Evolutionary conservation across 768 basidiomycete genomes (phyloP).

Genomic region (Suillus ampliporus): DNA sequence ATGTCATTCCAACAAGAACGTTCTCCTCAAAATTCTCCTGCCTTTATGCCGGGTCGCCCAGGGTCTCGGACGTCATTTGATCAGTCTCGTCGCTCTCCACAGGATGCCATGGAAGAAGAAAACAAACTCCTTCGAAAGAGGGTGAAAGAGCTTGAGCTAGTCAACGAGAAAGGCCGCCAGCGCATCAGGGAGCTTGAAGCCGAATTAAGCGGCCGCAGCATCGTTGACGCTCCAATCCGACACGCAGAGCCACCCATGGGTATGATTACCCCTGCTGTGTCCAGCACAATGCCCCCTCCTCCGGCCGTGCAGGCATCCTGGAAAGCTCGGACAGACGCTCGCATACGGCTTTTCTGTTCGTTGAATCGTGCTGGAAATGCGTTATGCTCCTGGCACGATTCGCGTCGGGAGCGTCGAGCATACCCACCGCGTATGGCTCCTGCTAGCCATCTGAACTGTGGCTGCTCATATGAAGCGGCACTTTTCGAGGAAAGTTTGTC

Average conservation of each 20-base stretch:
- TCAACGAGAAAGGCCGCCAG: slow-evolving; percentile 54
- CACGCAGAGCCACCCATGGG: slow-evolving; percentile 25
- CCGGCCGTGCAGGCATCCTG: slow-evolving; percentile 59
- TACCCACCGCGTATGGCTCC: slow-evolving; percentile 85
- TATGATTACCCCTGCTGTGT: slow-evolving; percentile 21
- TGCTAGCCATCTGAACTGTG: slow-evolving; percentile 79
- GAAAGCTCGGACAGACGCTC: slow-evolving; percentile 76
- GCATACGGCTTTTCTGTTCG: slow-evolving; percentile 74
- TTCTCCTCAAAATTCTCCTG: slow-evolving; percentile 1
- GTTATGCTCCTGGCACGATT: slow-evolving; percentile 90
- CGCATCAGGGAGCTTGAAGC: slow-evolving; percentile 55
- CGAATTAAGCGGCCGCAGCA: slow-evolving; percentile 44
- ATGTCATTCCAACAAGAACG: slow-evolving; percentile 13
- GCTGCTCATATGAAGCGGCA: slow-evolving; percentile 83
- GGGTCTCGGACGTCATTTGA: slow-evolving; percentile 30
- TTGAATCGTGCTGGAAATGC: slow-evolving; percentile 89
- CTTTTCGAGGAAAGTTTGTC: slow-evolving; percentile 86
- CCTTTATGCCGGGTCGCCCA: slow-evolving; percentile 22
- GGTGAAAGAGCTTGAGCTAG: slow-evolving; percentile 67
- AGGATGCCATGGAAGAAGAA: slow-evolving; percentile 51
- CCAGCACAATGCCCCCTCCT: slow-evolving; percentile 42
- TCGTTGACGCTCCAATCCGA: slow-evolving; percentile 1
- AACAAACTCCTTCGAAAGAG: slow-evolving; percentile 58
- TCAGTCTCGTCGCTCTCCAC: slow-evolving; percentile 30
- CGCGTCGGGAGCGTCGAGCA: slow-evolving; percentile 78